Evolutionary conservation across 1,284 basidiomycete genomes (phyloP).

Genomic region (Leccinum huronense): DNA sequence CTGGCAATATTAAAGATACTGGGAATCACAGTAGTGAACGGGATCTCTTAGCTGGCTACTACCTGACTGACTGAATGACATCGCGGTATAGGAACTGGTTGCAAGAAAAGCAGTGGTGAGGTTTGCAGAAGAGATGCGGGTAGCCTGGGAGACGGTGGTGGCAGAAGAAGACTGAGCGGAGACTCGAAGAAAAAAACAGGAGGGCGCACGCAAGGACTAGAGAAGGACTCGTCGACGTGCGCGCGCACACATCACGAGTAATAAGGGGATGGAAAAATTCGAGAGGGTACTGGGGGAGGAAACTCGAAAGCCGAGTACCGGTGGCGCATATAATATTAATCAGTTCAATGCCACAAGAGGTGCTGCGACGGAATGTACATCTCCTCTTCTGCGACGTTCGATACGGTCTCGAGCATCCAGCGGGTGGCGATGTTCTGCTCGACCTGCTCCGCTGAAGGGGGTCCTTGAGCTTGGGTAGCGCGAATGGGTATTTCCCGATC

Average conservation of each 20-base stretch:
- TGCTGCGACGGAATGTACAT: conserved; percentile 34
- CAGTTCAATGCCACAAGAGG: too few relatives aligned
- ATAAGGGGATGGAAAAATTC: too few relatives aligned
- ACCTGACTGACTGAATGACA: conserved; percentile 48
- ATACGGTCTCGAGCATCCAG: conserved; percentile 47
- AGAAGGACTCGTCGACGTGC: background rate
- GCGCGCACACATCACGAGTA: too few relatives aligned
- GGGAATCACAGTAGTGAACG: conserved; percentile 53
- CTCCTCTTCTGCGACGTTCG: conserved; percentile 30
- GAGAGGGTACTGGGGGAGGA: too few relatives aligned
- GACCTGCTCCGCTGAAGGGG: conserved; percentile 43
- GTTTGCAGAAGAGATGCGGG: conserved; percentile 18
- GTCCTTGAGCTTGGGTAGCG: conserved; percentile 38
- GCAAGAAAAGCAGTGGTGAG: conserved; percentile 47
- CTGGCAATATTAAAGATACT: conserved; percentile 60
- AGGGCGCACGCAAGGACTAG: conserved; percentile 7
- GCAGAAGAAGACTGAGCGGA: conserved; percentile 27
- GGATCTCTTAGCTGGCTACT: conserved; percentile 39
- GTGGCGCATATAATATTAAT: too few relatives aligned
- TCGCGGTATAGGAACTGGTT: conserved; percentile 48
- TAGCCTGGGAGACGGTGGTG: conserved; percentile 3
- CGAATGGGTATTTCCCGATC: conserved; percentile 68
- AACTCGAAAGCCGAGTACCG: too few relatives aligned
- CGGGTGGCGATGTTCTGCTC: conserved; percentile 48
- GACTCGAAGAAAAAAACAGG: conserved; percentile 24